Evolutionary conservation across 2,329 filamentous ascomycete species (phyloP).

Genomic region (Penicillium sp.): DNA sequence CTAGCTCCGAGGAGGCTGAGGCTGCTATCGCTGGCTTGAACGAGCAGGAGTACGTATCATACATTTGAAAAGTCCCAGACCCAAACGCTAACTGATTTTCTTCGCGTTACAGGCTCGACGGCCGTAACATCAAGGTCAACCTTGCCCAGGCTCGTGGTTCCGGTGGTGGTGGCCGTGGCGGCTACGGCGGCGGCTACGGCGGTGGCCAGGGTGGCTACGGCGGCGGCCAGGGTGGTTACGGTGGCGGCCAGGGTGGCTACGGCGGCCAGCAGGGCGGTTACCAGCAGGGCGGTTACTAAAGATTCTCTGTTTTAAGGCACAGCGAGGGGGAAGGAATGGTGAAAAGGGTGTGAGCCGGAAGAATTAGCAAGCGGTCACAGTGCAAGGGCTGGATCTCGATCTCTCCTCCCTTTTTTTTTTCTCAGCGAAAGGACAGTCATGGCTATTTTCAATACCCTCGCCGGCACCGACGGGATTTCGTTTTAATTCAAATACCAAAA

Average conservation of each 20-base stretch:
- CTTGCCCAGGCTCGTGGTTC: slow-evolving; percentile 10
- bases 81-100: not conserved
- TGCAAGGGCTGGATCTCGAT: not conserved
- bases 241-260: not conserved
- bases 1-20: slow-evolving; percentile 10
- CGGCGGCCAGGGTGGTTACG: not conserved
- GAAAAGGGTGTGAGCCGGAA: not conserved
- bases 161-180: not conserved
- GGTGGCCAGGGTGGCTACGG: not conserved
- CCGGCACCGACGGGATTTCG: not conserved
- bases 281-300: not conserved
- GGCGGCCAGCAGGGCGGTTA: not conserved
- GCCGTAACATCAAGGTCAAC: slow-evolving; percentile 14
- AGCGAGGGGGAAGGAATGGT: not conserved
- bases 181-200: slow-evolving; percentile 3
- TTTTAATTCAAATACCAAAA: not conserved
- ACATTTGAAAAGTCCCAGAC: not conserved
- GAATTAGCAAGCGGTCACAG: not conserved
- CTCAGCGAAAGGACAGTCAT: not conserved
- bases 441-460: not conserved
- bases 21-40: slow-evolving; percentile 13
- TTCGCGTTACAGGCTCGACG: slow-evolving; percentile 9
- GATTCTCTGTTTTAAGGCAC: not conserved
- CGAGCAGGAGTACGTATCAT: slow-evolving; percentile 11
- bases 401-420: not conserved